Base-by-base conservation (phyloP, 106 monocot species). In the Dendrobium chrysotoxum region DNA sequence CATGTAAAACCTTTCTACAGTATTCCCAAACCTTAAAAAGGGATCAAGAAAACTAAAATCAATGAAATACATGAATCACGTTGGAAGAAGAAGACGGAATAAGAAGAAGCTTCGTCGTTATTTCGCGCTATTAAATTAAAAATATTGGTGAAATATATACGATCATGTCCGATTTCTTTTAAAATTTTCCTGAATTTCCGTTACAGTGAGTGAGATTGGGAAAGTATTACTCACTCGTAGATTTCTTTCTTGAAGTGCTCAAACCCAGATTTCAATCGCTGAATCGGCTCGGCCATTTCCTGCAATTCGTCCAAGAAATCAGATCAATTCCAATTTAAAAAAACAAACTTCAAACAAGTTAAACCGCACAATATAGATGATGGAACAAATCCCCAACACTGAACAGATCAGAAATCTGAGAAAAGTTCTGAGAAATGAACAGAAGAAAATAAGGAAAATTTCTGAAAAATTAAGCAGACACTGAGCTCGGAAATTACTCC, bases 231-330 rank as follows among this genome's bases (percentile, higher is more conserved):
- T 85, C 71, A 93, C 93, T 80, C 86, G 83, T 87, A 90, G 72
- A 90, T 13, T 71, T 93, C 88, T 35, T 65, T 81, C 88, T 93
- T 93, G 88, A 93, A 93, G 39, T 85, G 54, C 20, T 79, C 75
- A 83, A 93, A 93, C 30, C 90, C 90, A 11, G 85, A 55, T 53
- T 83, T 81, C 80, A 90, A 30, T 73, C 83, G 83, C 80, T 93
- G 83, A 53, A 88, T 78, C 13, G 83, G 25, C 64, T 64, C 64
- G 25, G 64, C 64, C 64, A 64, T 64, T 64, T 13, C 13, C 50
- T 50, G 50, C 50, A 50, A 15, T 50, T 50, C 13, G 13, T 50
- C 15, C 11, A 50, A 11, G 25, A 61, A 61, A 61, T 61, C 61
- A 25, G 25, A 61, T 61, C 61, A 61, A 23, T n/a, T 61, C 61